Percentiles rank a stretch among this genome's conserved stretches.
These are phyloP conservation scores for Lecanicillium sp. DNA, from an alignment of 2,329 filamentous ascomycete genomes.

Conservation along the genomic window DNA sequence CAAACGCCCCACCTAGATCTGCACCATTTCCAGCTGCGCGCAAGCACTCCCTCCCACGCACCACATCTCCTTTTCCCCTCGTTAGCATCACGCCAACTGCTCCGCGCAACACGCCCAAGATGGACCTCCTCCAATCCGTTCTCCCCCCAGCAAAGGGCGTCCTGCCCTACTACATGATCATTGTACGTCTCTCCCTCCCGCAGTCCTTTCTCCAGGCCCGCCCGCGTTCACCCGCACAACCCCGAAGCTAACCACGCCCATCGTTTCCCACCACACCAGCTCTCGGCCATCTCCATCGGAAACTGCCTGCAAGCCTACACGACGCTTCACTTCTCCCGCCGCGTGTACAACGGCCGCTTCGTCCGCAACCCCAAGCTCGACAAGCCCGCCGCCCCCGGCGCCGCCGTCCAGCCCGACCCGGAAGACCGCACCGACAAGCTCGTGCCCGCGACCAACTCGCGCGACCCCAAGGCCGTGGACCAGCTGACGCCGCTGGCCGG, in stretches of 20 bases:
- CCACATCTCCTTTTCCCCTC: too few relatives aligned
- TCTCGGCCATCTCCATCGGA: constrained; percentile 72
- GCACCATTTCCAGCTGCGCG: too few relatives aligned
- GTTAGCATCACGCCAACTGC: too few relatives aligned
- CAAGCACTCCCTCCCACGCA: too few relatives aligned
- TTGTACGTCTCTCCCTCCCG: constrained; percentile 30
- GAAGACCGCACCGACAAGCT: constrained; percentile 9
- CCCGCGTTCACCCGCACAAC: background rate
- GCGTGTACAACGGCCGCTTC: constrained; percentile 70
- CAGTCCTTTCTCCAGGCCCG: too few relatives aligned
- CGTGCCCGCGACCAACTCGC: constrained; percentile 11
- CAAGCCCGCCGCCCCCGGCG: constrained; percentile 20
- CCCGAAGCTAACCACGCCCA: background rate
- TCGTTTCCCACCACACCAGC: constrained; percentile 38
- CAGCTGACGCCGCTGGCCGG: constrained; percentile 69
- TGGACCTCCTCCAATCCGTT: constrained; percentile 37
- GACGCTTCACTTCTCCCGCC: constrained; percentile 74
- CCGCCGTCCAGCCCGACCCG: constrained; percentile 5
- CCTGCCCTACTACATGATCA: constrained; percentile 51
- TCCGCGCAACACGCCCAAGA: constrained; percentile 19
- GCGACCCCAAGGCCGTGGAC: constrained; percentile 40
- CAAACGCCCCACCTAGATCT: too few relatives aligned
- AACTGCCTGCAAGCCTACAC: constrained; percentile 81
- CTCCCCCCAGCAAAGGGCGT: constrained; percentile 45
- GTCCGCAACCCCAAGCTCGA: constrained; percentile 41